Percentiles rank a stretch among this genome's conserved stretches.
Conservation (phyloP, 768 basidiomycete species). For the Phallus indusiatus region DNA sequence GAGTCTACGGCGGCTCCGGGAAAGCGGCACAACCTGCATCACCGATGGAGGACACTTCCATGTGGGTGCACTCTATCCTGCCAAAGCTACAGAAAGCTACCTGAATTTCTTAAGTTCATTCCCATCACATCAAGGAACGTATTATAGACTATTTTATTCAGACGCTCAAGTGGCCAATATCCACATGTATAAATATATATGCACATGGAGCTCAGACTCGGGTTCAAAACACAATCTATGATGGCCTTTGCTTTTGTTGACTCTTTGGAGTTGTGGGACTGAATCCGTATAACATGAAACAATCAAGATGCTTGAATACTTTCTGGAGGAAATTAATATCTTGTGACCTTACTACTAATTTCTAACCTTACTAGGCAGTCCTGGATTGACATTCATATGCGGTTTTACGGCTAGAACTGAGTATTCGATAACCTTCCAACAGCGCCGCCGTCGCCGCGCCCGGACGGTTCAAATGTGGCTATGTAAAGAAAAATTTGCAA, state of each 20-base stretch:
- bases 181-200: no score
- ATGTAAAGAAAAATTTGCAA: no score
- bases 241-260: no score
- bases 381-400: not conserved
- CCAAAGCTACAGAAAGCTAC: no score
- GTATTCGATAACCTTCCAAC: not conserved
- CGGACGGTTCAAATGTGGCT: no score
- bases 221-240: not conserved
- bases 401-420: not conserved
- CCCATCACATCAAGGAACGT: not conserved
- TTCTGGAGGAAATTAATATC: not conserved
- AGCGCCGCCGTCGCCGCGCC: no score
- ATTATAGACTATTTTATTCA: not conserved
- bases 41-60: not conserved
- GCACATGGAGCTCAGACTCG: not conserved
- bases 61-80: no score
- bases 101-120: not conserved
- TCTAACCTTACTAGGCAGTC: no score
- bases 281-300: not conserved
- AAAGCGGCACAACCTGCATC: not conserved
- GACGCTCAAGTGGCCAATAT: not conserved
- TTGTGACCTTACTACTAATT: no score
- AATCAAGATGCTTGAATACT: not conserved
- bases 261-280: no score
- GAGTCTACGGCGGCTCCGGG: not conserved